A percentile compares a stretch with the other conserved stretches of the same genome.
Conservation (phyloP, 1,139 yeast genomes). For the Nakaseomyces kungkrabaensis region DNA sequence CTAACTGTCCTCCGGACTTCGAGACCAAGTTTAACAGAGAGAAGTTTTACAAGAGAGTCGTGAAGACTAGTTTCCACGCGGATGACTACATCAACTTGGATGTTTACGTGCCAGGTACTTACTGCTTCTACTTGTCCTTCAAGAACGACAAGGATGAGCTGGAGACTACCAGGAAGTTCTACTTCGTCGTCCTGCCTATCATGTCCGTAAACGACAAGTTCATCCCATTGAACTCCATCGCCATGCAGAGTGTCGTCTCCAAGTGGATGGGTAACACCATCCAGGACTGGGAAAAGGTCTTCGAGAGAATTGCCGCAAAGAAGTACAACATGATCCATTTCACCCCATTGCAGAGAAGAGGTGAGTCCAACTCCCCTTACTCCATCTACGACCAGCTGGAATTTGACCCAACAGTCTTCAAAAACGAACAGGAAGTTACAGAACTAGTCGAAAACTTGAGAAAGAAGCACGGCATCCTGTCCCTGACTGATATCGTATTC, state of each 20-base stretch:
- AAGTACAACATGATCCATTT: slow-evolving; percentile 95
- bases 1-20: slow-evolving; percentile 54
- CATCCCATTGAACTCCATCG: slow-evolving; percentile 69
- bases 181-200: slow-evolving; percentile 77
- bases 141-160: slow-evolving; percentile 30
- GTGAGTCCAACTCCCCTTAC: slow-evolving; percentile 85
- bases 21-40: slow-evolving; percentile 44
- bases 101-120: slow-evolving; percentile 71
- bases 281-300: slow-evolving; percentile 59
- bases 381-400: slow-evolving; percentile 77
- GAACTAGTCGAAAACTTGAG: slow-evolving; percentile 41
- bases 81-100: slow-evolving; percentile 55
- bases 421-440: slow-evolving; percentile 39
- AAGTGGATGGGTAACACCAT: slow-evolving; percentile 69
- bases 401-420: slow-evolving; percentile 62
- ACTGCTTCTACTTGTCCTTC: slow-evolving; percentile 53
- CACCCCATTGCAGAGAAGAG: slow-evolving; percentile 85
- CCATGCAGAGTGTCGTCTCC: slow-evolving; percentile 76
- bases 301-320: slow-evolving; percentile 51
- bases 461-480: slow-evolving; percentile 48
- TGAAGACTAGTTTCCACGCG: slow-evolving; percentile 42
- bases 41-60: slow-evolving; percentile 41
- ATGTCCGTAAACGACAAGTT: slow-evolving; percentile 46
- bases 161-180: slow-evolving; percentile 45
- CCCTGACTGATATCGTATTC: slow-evolving; percentile 86